Base-by-base conservation (phyloP, 208 protist genomes). In the Acanthamoeba healyi region DNA sequence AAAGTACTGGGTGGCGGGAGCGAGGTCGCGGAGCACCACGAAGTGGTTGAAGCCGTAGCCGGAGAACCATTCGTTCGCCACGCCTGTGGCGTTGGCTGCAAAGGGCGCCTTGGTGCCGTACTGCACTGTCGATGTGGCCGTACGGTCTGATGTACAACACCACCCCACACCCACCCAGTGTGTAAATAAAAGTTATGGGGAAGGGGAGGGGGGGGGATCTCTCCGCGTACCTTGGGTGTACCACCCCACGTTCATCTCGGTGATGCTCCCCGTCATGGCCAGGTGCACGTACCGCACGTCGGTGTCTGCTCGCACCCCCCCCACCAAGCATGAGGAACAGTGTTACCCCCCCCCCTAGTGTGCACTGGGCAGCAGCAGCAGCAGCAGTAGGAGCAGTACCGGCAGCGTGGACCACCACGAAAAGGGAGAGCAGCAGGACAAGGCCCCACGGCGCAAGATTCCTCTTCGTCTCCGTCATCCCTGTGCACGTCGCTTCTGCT, bases 21-120 rank as follows among this genome's bases (percentile, higher is more conserved):
- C 17, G 51, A 89, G 81, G 81, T 89, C 34, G 46, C 51, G 44
- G 17, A 89, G 54, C 29, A 65, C 34, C 24, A 42, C 81, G 24
- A 67, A 58, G 81, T 89, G 81, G 51, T 58, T 89, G 49, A 40
- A 89, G 81, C 81, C 81, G 32, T 67, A 67, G 81, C 81, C 54
- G 32, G 32, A 22, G 15, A 29, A 14, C 51, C 54, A 89, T 15
- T 58, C 54, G 24, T 46, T 58, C 19, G 81, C 44, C 10, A 67
- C 54, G 42, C 81, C 81, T 19, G 44, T 89, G 26, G 81, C 81
- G 42, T 82, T 82, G 72, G 7, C 26, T 5, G 40, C 17, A 22
- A 82, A 51, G 40, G 40, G 72, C 54, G 51, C 17, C 9, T 44
- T 36, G 17, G 49, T 89, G n/a, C 54, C 44, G 40, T 24, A 67